These are phyloP conservation scores for Aspergillus diversus DNA, from an alignment of 495 filamentous ascomycete genomes.

Conservation along the genomic window DNA sequence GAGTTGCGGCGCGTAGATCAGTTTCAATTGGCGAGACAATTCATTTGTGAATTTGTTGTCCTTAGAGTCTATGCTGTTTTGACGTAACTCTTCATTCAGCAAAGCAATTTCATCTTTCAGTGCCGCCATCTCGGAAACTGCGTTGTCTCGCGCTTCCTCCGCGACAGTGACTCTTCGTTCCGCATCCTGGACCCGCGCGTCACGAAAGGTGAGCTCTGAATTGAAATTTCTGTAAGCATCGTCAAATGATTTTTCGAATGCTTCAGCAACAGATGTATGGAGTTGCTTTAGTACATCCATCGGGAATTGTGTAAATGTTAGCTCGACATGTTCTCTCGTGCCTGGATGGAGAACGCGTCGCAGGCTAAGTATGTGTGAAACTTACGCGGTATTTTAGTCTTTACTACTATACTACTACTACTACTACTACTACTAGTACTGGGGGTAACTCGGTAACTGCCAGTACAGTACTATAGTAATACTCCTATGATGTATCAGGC, in stretches of 20 bases:
- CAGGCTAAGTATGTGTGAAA: background rate
- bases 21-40: conserved; percentile 24
- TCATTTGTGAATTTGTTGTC: conserved; percentile 18
- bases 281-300: conserved; percentile 48
- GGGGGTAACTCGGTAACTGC: background rate
- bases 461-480: too few relatives aligned
- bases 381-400: conserved; percentile 3
- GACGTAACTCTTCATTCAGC: conserved; percentile 29
- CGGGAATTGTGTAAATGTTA: background rate
- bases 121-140: conserved; percentile 24
- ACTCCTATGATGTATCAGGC: too few relatives aligned
- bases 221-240: conserved; percentile 36
- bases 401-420: background rate
- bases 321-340: background rate
- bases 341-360: conserved; percentile 1
- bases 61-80: conserved; percentile 22
- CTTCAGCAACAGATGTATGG: conserved; percentile 35
- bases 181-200: conserved; percentile 28
- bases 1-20: conserved; percentile 35
- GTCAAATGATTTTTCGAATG: conserved; percentile 37
- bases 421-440: background rate
- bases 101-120: conserved; percentile 33
- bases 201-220: conserved; percentile 27
- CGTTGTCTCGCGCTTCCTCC: conserved; percentile 27
- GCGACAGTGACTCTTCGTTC: conserved; percentile 28